Conservation (phyloP, 1,139 yeast species). For the Meyerozyma sp. region DNA sequence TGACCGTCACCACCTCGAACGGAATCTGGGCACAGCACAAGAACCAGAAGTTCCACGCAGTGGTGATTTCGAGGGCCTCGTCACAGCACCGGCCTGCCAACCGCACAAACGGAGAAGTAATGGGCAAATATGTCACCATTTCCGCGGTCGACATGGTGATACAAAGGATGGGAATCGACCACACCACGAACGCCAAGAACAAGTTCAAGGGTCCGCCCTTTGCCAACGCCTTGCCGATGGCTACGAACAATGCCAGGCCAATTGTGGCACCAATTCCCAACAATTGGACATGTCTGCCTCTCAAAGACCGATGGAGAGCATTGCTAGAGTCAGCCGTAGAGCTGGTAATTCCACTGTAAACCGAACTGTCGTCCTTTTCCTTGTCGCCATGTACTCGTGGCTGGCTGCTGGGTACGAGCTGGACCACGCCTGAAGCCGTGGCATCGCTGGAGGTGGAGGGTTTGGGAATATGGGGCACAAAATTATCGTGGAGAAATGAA, state of each 20-base stretch:
- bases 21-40: conserved; percentile 13
- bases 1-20: conserved; percentile 13
- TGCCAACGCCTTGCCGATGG: conserved; percentile 10
- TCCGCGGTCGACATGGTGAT: conserved; percentile 12
- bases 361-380: conserved; percentile 7
- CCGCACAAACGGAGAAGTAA: conserved; percentile 12
- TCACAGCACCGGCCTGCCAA: conserved; percentile 14
- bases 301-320: conserved; percentile 7
- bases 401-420: background rate
- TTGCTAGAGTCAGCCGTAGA: conserved; percentile 6
- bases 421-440: background rate
- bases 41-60: conserved; percentile 16
- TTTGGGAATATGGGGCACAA: conserved; percentile 13
- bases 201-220: conserved; percentile 6
- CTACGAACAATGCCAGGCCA: conserved; percentile 9
- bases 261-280: conserved; percentile 11
- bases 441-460: background rate
- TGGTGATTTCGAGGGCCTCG: conserved; percentile 10
- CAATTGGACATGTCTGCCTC: conserved; percentile 12
- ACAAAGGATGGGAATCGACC: conserved; percentile 8
- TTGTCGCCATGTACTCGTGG: background rate
- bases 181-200: background rate
- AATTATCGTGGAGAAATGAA: conserved; percentile 11
- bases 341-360: conserved; percentile 5
- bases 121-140: conserved; percentile 11